Percentiles rank a stretch among this genome's conserved stretches.
phyloP scores from a whole-genome alignment of 106 monocot species.

The Vanilla planifolia region DNA sequence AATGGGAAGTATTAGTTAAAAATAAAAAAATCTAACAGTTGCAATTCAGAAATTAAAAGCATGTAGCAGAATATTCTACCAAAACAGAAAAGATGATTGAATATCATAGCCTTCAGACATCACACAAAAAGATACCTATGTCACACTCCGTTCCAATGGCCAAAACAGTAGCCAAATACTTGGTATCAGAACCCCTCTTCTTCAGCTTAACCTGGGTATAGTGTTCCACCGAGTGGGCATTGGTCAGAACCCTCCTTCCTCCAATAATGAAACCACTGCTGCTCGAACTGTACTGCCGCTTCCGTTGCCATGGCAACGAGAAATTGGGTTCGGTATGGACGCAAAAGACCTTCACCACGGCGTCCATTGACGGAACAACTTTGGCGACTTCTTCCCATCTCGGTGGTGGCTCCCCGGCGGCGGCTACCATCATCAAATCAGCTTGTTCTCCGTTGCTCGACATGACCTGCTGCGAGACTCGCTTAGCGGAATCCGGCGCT shows the following conservation, averaged over 20 bases:
- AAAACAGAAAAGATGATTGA: neutral
- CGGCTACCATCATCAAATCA: neutral
- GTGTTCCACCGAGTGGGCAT: slow-evolving; percentile 98
- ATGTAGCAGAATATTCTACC: neutral
- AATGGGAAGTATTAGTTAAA: neutral
- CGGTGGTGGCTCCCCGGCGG: slow-evolving; percentile 12
- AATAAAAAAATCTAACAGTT: neutral
- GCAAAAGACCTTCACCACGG: slow-evolving; percentile 98
- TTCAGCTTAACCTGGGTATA: slow-evolving; percentile 96
- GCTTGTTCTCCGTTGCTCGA: slow-evolving; percentile 15
- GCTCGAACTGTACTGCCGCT: slow-evolving; percentile 95
- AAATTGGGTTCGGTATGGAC: slow-evolving; percentile 98
- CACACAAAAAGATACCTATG: slow-evolving; percentile 37
- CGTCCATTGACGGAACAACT: slow-evolving; percentile 84
- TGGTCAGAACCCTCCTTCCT: slow-evolving; percentile 81
- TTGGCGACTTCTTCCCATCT: slow-evolving; percentile 52
- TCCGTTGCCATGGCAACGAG: slow-evolving; percentile 98
- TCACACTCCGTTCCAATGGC: slow-evolving; percentile 97
- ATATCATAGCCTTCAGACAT: too few species aligned
- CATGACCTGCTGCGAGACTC: slow-evolving; percentile 3
- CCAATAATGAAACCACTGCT: slow-evolving; percentile 87
- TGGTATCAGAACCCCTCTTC: slow-evolving; percentile 95
- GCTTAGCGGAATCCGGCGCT: neutral
- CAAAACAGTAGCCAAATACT: slow-evolving; percentile 84
- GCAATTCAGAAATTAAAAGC: neutral